These are phyloP conservation scores for Blastocystis sp. DNA, from an alignment of 352 stramenopile genomes.

Conservation along the genomic window DNA sequence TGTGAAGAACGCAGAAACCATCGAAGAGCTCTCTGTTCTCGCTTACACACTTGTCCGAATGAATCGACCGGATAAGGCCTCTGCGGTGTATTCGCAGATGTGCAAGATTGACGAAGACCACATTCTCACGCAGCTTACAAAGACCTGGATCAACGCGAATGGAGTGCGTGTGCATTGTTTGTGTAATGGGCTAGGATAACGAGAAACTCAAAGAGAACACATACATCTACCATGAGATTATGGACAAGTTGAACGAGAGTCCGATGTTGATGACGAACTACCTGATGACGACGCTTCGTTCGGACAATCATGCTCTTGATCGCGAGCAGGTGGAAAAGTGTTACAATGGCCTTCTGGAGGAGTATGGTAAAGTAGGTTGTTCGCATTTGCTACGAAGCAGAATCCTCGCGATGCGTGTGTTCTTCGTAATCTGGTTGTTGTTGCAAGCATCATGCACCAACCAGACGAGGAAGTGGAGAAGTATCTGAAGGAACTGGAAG, in stretches of 20 bases:
- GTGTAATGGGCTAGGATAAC: constrained; percentile 12
- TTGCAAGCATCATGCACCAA: constrained; percentile 33
- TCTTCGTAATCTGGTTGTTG: constrained; percentile 28
- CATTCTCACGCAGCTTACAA: constrained; percentile 26
- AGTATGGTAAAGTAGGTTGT: constrained; percentile 26
- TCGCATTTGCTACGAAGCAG: not conserved
- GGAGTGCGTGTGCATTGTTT: not conserved
- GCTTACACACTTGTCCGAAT: constrained; percentile 50
- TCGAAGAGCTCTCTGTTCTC: constrained; percentile 51
- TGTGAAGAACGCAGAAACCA: constrained; percentile 41
- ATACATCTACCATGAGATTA: constrained; percentile 49
- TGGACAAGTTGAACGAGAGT: constrained; percentile 55
- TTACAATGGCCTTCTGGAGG: constrained; percentile 19
- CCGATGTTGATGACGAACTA: constrained; percentile 45
- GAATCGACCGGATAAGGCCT: constrained; percentile 38
- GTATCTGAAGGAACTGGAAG: constrained; percentile 38
- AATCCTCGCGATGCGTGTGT: not conserved
- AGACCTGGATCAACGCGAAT: constrained; percentile 49
- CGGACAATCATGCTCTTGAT: not conserved
- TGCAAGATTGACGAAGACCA: constrained; percentile 55
- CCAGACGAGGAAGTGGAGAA: constrained; percentile 25
- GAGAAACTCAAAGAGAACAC: constrained; percentile 55
- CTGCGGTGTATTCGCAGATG: constrained; percentile 34
- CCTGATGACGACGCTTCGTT: constrained; percentile 13
- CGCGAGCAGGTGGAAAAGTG: constrained; percentile 3